A percentile compares a stretch with the other conserved stretches of the same genome.
Evolutionary conservation across 345 rosid species (phyloP).

Genomic region (Salix exigua): DNA sequence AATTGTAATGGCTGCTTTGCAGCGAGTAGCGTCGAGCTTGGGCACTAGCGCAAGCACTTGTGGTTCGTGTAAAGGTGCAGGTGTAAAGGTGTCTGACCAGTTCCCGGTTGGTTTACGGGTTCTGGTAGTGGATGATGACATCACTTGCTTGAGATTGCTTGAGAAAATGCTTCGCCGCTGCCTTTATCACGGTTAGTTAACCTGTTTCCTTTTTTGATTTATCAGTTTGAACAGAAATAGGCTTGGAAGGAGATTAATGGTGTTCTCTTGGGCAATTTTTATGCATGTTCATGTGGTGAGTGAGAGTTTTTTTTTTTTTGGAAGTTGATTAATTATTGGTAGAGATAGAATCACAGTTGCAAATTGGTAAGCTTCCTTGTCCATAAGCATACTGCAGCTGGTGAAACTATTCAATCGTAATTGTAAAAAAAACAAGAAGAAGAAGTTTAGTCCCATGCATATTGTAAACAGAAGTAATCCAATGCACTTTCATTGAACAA

Average conservation of each 20-base stretch:
- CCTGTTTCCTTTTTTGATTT: not conserved
- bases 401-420: not conserved
- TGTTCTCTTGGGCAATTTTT: not conserved
- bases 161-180: constrained; percentile 70
- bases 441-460: not conserved
- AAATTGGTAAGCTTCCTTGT: not conserved
- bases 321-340: not conserved
- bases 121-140: constrained; percentile 77
- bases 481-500: not conserved
- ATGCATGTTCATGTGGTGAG: not conserved
- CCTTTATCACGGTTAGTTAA: constrained; percentile 45
- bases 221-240: not conserved
- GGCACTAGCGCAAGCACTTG: constrained; percentile 18
- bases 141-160: constrained; percentile 52
- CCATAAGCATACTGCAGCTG: not conserved
- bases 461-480: not conserved
- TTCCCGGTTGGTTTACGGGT: constrained; percentile 73
- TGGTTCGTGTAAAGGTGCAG: constrained; percentile 15
- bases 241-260: not conserved
- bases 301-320: not conserved
- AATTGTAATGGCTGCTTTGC: constrained; percentile 34
- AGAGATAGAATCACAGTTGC: not conserved
- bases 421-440: not conserved
- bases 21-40: constrained; percentile 27
- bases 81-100: constrained; percentile 35